Conservation (phyloP, 805 yeast species). For the Millerago galiae region DNA sequence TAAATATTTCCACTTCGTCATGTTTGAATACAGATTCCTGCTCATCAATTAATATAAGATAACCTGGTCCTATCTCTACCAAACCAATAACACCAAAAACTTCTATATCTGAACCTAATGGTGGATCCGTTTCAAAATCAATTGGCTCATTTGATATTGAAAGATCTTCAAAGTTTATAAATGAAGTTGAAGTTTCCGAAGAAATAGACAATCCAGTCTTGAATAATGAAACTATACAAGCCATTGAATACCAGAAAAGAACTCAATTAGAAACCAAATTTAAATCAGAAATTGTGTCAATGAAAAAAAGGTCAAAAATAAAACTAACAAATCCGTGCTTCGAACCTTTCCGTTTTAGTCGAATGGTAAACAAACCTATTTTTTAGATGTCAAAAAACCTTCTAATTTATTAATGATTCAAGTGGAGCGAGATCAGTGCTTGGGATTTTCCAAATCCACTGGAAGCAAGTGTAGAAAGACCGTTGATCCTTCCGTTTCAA, state of each 20-base stretch:
- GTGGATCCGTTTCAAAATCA: not conserved
- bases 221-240: conserved; percentile 6
- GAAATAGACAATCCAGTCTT: conserved; percentile 9
- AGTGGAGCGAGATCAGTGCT: no score
- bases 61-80: conserved; percentile 23
- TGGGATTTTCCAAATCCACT: no score
- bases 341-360: conserved; percentile 1
- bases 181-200: conserved; percentile 2
- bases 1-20: conserved; percentile 13
- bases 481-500: no score
- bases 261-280: no score
- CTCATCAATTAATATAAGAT: conserved; percentile 13
- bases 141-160: not conserved
- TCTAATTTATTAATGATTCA: no score
- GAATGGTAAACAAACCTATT: conserved; percentile 1
- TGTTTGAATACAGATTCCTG: conserved; percentile 13
- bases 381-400: no score
- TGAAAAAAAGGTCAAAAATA: not conserved
- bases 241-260: not conserved
- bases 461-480: no score
- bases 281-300: not conserved
- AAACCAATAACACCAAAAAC: conserved; percentile 17
- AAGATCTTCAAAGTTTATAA: conserved; percentile 4
- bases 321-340: not conserved
- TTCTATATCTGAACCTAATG: conserved; percentile 5